Evolutionary conservation across 2,329 filamentous ascomycete species (phyloP).

Genomic region (Monosporascus ibericus): DNA sequence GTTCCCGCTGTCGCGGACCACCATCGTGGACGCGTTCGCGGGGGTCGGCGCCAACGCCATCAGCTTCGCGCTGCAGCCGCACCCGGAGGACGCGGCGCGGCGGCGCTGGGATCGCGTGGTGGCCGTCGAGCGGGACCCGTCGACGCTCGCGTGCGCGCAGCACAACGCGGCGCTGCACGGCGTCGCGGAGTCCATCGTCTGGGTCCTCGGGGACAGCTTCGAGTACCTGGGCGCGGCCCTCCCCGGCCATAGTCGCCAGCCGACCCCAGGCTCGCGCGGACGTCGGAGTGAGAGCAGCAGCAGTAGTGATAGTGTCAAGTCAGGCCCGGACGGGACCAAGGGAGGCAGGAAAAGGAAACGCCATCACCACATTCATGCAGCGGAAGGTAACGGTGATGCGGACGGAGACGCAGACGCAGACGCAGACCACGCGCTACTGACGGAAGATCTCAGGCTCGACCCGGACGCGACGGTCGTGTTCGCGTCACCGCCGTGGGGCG

Average conservation of each 20-base stretch:
- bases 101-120: constrained; percentile 77
- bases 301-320: constrained; percentile 4
- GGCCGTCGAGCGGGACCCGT: constrained; percentile 77
- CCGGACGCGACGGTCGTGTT: constrained; percentile 41
- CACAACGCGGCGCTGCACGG: constrained; percentile 86
- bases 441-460: constrained; percentile 33
- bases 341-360: background rate
- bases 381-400: background rate
- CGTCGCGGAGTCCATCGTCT: constrained; percentile 69
- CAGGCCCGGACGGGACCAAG: background rate
- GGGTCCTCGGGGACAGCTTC: constrained; percentile 85
- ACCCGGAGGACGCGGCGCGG: constrained; percentile 32
- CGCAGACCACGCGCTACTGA: constrained; percentile 16
- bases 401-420: constrained; percentile 7
- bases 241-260: constrained; percentile 30
- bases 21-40: constrained; percentile 82
- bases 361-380: background rate
- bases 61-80: constrained; percentile 65
- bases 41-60: constrained; percentile 93
- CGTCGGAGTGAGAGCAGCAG: background rate
- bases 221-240: constrained; percentile 49
- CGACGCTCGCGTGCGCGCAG: constrained; percentile 81
- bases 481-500: constrained; percentile 56
- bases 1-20: constrained; percentile 33
- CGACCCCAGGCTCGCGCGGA: constrained; percentile 7